Evolutionary conservation across 805 yeast genomes (phyloP), one percentile per base, ranked within the genome.

Genomic region (Candida silvicultrix): DNA sequence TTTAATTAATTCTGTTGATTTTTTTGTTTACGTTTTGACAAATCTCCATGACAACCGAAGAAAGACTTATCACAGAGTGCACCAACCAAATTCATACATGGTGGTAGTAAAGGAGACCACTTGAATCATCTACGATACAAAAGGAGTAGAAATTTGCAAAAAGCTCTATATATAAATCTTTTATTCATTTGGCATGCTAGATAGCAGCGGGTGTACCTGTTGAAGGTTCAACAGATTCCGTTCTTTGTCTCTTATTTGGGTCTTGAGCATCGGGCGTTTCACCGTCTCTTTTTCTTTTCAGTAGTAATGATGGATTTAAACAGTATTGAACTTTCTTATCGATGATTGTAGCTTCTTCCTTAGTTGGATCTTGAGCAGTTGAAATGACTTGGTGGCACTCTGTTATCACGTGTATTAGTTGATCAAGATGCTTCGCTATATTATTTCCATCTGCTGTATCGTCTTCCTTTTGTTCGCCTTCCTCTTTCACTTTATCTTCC

Each of bases 301-400:
- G 56, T 40, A 78, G 57, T 47, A 73, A 64, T 39, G 60, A 64
- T 15, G 94, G 94, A 51, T 81, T 80, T 42, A 80, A 64, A 44
- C 83, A 76, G 53, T 73, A 81, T 48, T 80, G 81, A 12, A 82
- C 74, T 60, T 81, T 84, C 40, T 77, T 79, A 45, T 82, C 87
- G 25, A 84, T 80, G 19, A 60, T 60, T 38, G 75, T 79, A 8
- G 87, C 84, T 44, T 78, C 83, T 44, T 83, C 86, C 39, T 77
- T 70, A 2, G 80, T 64, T 0, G 85, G 77, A 39, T 72, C 68
- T 10, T 66, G 58, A 1, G 69, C 58, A 1, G 63, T 63, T 48
- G 70, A 69, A 6, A 85, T 72, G 11, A 68, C 49, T 3, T 58
- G 61, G 19, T 75, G 70, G 56, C 92, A 85, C 37, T 69, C 53